phyloP scores from a whole-genome alignment of 352 stramenopile genomes.

The Phytophthora palmivora region DNA sequence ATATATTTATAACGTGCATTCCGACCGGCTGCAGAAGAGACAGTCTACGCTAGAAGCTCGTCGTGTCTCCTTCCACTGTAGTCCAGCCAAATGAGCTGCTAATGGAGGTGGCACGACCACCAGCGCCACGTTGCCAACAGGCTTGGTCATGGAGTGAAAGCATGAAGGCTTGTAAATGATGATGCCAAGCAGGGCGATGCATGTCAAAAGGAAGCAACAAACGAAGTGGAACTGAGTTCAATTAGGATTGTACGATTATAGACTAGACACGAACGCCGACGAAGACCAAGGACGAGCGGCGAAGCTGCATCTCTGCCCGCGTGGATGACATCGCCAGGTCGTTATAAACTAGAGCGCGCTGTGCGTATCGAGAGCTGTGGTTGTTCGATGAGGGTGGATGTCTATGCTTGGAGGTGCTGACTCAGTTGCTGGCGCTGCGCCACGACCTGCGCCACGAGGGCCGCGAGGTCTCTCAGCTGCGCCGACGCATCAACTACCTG shows the following conservation, averaged over 20 bases:
- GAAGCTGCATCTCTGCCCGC: background rate
- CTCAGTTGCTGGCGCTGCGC: conserved; percentile 38
- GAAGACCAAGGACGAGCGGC: background rate
- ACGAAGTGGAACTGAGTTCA: conserved; percentile 17
- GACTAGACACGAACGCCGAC: conserved; percentile 21
- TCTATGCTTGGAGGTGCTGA: conserved; percentile 16
- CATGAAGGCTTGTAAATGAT: background rate
- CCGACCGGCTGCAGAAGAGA: conserved; percentile 28
- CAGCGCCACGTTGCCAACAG: background rate
- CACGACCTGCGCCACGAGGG: conserved; percentile 48
- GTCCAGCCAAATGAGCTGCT: no score
- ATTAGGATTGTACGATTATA: conserved; percentile 28
- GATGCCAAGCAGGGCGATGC: background rate
- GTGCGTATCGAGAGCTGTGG: conserved; percentile 8
- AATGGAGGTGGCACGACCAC: conserved; percentile 2
- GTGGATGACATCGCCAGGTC: conserved; percentile 14
- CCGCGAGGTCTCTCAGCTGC: conserved; percentile 53
- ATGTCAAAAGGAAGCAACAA: conserved; percentile 4
- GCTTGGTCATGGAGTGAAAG: background rate
- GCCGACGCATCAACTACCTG: conserved; percentile 53
- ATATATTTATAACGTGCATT: background rate
- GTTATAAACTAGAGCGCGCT: conserved; percentile 35
- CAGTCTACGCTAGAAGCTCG: conserved; percentile 15
- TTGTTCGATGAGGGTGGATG: background rate
- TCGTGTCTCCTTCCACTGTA: no score